A percentile compares a stretch with the other conserved stretches of the same genome.
Conservation (phyloP, 2,329 filamentous ascomycete genomes). For the Lachnum nothofagi region DNA sequence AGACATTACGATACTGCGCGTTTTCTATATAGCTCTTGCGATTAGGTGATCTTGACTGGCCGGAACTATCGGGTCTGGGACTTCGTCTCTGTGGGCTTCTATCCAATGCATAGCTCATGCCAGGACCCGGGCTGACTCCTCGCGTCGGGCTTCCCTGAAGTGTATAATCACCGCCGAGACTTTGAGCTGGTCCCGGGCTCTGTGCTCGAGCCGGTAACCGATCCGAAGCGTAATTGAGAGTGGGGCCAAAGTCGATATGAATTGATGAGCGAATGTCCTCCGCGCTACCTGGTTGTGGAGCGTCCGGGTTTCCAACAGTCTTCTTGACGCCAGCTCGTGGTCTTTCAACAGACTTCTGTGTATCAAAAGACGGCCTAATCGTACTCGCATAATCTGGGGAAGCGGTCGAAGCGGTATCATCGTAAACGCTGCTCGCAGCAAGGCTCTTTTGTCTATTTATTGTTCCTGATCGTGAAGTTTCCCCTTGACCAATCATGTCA, state of each 20-base stretch:
- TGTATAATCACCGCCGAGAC: conserved; percentile 42
- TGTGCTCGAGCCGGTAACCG: conserved; percentile 44
- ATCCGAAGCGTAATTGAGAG: conserved; percentile 48
- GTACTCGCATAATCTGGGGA: conserved; percentile 78
- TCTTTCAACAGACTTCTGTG: conserved; percentile 52
- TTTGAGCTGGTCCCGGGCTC: conserved; percentile 62
- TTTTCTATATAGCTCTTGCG: conserved; percentile 36
- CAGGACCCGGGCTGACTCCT: conserved; percentile 7
- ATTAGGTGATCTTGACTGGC: conserved; percentile 37
- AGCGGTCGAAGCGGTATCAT: conserved; percentile 58
- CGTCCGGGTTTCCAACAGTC: conserved; percentile 54
- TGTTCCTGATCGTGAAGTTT: conserved; percentile 16
- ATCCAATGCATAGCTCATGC: conserved; percentile 13
- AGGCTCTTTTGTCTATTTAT: conserved; percentile 33
- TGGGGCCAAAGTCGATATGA: conserved; percentile 82
- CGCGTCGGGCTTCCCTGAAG: conserved; percentile 3
- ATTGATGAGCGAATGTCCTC: conserved; percentile 38
- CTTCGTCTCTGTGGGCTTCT: conserved; percentile 13
- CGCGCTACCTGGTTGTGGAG: conserved; percentile 38
- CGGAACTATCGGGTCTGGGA: conserved; percentile 27
- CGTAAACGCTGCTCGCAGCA: conserved; percentile 47
- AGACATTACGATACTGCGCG: conserved; percentile 42
- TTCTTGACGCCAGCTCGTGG: conserved; percentile 76
- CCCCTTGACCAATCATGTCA: conserved; percentile 31
- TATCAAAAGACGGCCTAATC: conserved; percentile 24